phyloP scores from a whole-genome alignment of 2,329 filamentous ascomycete genomes.

The Botryotinia calthae region DNA sequence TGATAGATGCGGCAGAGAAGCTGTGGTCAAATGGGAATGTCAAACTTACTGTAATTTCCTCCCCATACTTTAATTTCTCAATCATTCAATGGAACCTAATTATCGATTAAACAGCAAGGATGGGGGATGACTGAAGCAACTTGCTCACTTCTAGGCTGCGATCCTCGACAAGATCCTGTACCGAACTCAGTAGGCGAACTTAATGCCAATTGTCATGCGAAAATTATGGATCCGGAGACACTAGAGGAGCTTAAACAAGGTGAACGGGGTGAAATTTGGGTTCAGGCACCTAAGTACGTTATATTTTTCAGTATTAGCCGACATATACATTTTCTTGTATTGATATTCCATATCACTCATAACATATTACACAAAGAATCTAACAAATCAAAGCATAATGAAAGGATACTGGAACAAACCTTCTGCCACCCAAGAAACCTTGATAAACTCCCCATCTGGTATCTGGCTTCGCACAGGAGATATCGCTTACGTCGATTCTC shows the following conservation, averaged over 20 bases:
- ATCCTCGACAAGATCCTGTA: conserved; percentile 48
- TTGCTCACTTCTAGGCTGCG: conserved; percentile 66
- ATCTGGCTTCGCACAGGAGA: conserved; percentile 61
- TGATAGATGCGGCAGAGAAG: conserved; percentile 70
- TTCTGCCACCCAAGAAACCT: conserved; percentile 57
- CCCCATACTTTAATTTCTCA: background rate
- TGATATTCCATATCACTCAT: background rate
- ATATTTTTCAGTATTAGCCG: fast-evolving
- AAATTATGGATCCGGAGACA: conserved; percentile 53
- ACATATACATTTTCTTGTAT: background rate
- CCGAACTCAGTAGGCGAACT: conserved; percentile 62
- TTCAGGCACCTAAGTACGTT: conserved; percentile 45
- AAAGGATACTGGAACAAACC: conserved; percentile 58
- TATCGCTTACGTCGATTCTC: conserved; percentile 62
- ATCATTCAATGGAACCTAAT: background rate
- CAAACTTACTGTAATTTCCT: conserved; percentile 51
- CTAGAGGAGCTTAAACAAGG: conserved; percentile 43
- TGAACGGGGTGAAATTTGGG: conserved; percentile 45
- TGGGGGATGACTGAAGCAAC: conserved; percentile 89
- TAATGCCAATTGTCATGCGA: conserved; percentile 65
- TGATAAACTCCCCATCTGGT: conserved; percentile 66
- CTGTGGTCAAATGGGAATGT: conserved; percentile 66
- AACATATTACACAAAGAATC: background rate
- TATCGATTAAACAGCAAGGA: conserved; percentile 60
- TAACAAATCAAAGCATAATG: conserved; percentile 47